Percentiles rank a stretch among this genome's conserved stretches.
Conservation (phyloP, 2,329 filamentous ascomycete genomes). For the Stromatinia cepivora region DNA sequence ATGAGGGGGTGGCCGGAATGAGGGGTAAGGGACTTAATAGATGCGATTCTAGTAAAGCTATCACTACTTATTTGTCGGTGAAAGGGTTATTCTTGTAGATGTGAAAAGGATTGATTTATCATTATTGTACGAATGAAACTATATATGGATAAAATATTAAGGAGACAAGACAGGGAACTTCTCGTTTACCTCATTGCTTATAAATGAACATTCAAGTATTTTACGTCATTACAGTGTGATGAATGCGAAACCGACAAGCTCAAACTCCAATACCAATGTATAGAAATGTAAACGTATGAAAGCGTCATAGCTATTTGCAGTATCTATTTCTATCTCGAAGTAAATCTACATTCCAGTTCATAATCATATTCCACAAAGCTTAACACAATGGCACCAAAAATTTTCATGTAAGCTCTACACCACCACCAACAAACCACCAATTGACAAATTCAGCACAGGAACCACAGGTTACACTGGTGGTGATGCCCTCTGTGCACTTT, state of each 20-base stretch:
- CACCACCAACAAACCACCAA: background rate
- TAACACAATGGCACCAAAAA: slow-evolving; percentile 31
- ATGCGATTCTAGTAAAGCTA: too few species aligned
- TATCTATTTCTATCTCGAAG: background rate
- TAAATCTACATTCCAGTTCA: background rate
- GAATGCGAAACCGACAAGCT: background rate
- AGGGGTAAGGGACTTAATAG: too few species aligned
- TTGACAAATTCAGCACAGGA: slow-evolving; percentile 5
- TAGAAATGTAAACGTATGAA: background rate
- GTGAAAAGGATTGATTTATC: too few species aligned
- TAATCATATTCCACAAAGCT: background rate
- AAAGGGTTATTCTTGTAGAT: too few species aligned
- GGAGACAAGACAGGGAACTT: too few species aligned
- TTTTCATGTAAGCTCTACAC: slow-evolving; percentile 32
- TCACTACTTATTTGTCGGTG: too few species aligned
- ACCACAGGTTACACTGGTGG: slow-evolving; percentile 43
- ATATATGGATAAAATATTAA: too few species aligned
- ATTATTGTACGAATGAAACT: too few species aligned
- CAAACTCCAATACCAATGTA: background rate
- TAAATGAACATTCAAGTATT: background rate
- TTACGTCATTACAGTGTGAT: background rate
- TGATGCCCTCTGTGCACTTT: slow-evolving; percentile 47
- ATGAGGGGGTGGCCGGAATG: too few species aligned
- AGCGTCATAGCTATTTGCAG: too few species aligned
- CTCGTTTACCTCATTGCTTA: slow-evolving; percentile 8